These are phyloP conservation scores for Blastocystis sp. DNA, from an alignment of 352 stramenopile species.

Conservation along the genomic window DNA sequence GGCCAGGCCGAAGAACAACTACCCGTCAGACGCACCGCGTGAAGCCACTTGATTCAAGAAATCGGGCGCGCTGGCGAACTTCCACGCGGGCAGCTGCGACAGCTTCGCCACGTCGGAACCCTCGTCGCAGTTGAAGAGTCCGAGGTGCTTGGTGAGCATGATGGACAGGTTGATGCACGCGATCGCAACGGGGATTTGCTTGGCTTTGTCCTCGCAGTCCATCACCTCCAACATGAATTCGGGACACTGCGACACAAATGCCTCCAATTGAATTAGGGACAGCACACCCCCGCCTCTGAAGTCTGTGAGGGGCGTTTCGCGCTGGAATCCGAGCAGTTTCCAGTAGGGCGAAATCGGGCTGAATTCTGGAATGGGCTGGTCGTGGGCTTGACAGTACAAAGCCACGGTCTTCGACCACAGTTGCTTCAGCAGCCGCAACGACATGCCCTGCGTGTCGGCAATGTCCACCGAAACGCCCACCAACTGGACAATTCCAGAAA, in stretches of 20 bases:
- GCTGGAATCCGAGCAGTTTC: conserved; percentile 61
- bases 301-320: conserved; percentile 65
- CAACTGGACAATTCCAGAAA: not conserved
- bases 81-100: conserved; percentile 10
- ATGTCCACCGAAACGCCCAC: conserved; percentile 32
- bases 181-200: conserved; percentile 35
- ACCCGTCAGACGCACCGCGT: not conserved
- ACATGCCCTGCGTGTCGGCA: not conserved
- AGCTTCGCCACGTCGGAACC: not conserved
- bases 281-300: conserved; percentile 62
- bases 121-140: not conserved
- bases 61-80: conserved; percentile 1
- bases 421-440: conserved; percentile 4
- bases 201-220: not conserved
- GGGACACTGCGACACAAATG: conserved; percentile 12
- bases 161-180: conserved; percentile 55
- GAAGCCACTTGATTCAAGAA: conserved; percentile 5
- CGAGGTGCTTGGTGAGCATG: conserved; percentile 26
- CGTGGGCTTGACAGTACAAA: not conserved
- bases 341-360: conserved; percentile 58
- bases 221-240: conserved; percentile 29
- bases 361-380: conserved; percentile 16
- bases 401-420: conserved; percentile 36
- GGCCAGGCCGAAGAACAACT: conserved; percentile 32
- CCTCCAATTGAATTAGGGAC: conserved; percentile 34